These are phyloP conservation scores for Tephrocybe sp. DNA, from an alignment of 768 basidiomycete species.

Conservation along the genomic window DNA sequence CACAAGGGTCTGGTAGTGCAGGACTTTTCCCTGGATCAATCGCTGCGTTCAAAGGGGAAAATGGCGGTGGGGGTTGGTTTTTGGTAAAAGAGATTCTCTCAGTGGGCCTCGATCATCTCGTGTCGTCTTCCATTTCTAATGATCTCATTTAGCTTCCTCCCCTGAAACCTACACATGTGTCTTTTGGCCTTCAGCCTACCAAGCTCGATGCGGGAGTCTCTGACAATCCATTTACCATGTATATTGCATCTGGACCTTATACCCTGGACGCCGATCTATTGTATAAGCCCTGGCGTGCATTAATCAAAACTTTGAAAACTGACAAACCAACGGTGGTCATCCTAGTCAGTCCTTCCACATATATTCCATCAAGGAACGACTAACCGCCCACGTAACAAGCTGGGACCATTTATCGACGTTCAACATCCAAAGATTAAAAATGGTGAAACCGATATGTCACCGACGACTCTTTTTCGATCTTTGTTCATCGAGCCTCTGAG, in stretches of 20 bases:
- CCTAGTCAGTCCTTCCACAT: constrained; percentile 46
- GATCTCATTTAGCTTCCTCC: constrained; percentile 56
- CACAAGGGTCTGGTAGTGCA: constrained; percentile 58
- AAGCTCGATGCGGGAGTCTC: constrained; percentile 37
- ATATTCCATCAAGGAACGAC: background rate
- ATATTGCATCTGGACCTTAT: constrained; percentile 83
- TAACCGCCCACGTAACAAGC: constrained; percentile 37
- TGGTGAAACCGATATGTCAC: constrained; percentile 69
- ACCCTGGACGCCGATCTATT: constrained; percentile 74
- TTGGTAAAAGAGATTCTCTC: constrained; percentile 76
- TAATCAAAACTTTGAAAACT: constrained; percentile 59
- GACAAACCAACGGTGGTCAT: constrained; percentile 75
- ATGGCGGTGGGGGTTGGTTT: constrained; percentile 89
- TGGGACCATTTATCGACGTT: constrained; percentile 89
- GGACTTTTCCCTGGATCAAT: constrained; percentile 89
- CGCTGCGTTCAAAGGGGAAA: constrained; percentile 81
- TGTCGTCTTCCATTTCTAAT: background rate
- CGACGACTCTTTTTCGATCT: constrained; percentile 63
- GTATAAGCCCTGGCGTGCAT: constrained; percentile 66
- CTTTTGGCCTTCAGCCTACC: constrained; percentile 23
- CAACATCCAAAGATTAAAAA: constrained; percentile 69
- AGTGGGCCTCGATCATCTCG: constrained; percentile 44
- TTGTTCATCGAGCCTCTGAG: constrained; percentile 59
- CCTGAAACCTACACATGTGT: constrained; percentile 38
- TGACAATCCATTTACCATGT: constrained; percentile 58